phyloP scores from a whole-genome alignment of 148 eudicot species.

The Selenicereus undatus region DNA sequence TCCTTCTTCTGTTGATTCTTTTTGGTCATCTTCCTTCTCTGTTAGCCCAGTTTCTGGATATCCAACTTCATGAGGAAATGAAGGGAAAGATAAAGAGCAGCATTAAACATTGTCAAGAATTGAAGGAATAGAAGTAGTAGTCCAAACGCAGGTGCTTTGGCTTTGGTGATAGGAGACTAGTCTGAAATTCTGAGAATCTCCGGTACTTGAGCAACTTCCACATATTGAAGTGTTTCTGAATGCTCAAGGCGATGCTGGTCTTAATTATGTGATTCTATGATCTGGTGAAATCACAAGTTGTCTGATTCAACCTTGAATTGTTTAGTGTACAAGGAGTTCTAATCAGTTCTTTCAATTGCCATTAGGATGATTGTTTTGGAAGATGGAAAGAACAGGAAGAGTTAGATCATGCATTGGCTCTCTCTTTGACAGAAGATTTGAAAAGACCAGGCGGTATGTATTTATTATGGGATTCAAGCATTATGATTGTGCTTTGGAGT shows the following conservation, averaged over 20 bases:
- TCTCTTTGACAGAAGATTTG: conserved; percentile 66
- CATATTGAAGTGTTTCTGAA: not conserved
- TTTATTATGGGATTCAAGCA: conserved; percentile 1
- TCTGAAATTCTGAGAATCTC: not conserved
- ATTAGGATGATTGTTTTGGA: conserved; percentile 69
- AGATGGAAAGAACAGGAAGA: conserved; percentile 64
- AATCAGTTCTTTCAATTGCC: conserved; percentile 10
- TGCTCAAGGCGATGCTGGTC: too few species aligned
- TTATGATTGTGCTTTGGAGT: not conserved
- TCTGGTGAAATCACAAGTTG: not conserved
- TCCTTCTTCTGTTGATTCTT: too few species aligned
- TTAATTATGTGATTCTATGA: not conserved
- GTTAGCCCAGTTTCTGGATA: too few species aligned
- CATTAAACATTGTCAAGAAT: not conserved
- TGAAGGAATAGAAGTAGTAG: not conserved
- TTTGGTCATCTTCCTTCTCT: too few species aligned
- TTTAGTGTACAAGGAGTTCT: not conserved
- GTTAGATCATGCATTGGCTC: conserved; percentile 63
- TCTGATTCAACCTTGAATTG: not conserved
- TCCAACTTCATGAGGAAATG: too few species aligned
- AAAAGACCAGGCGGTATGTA: conserved; percentile 63
- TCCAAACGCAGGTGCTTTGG: not conserved
- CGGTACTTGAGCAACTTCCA: not conserved
- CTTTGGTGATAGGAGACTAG: not conserved
- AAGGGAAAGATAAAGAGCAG: not conserved